These are phyloP conservation scores for Fusarium protoensiforme DNA, from an alignment of 2,329 filamentous ascomycete species.

Conservation along the genomic window DNA sequence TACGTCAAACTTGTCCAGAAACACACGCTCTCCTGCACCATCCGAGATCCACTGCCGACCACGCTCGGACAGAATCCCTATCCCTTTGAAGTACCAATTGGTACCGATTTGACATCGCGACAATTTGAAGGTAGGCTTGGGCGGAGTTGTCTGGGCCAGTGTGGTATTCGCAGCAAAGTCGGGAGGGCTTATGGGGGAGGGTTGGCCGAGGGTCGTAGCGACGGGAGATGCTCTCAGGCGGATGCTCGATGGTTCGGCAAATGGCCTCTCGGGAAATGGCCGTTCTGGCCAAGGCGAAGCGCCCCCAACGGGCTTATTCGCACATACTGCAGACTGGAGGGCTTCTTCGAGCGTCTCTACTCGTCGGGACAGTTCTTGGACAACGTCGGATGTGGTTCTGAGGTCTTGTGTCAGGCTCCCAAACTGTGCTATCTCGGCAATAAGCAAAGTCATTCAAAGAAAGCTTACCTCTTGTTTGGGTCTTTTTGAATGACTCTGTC, in stretches of 20 bases:
- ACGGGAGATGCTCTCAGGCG: conserved; percentile 4
- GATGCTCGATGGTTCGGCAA: conserved; percentile 1
- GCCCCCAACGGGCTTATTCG: conserved; percentile 1
- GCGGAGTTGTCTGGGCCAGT: neutral
- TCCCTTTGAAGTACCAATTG: conserved; percentile 35
- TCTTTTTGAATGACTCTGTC: conserved; percentile 33
- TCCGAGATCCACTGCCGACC: conserved; percentile 33
- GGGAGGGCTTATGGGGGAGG: conserved; percentile 6
- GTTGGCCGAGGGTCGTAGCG: neutral
- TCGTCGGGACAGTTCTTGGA: conserved; percentile 34
- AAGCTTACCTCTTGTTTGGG: conserved; percentile 29
- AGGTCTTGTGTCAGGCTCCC: neutral
- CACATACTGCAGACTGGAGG: conserved; percentile 15
- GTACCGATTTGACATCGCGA: conserved; percentile 25
- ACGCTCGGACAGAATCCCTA: conserved; percentile 25
- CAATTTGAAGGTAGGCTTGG: conserved; percentile 16
- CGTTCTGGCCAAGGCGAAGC: conserved; percentile 12
- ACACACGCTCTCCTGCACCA: conserved; percentile 29
- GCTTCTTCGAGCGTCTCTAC: conserved; percentile 33
- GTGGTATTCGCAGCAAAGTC: neutral
- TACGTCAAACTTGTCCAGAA: conserved; percentile 31
- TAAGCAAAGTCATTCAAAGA: neutral
- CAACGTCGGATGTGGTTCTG: conserved; percentile 27
- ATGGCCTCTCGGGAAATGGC: neutral
- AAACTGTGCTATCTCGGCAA: neutral